A percentile compares a stretch with the other conserved stretches of the same genome.
Conservation (phyloP, 176 grass and related monocot genomes). For the Hyparrhenia diplandra region DNA sequence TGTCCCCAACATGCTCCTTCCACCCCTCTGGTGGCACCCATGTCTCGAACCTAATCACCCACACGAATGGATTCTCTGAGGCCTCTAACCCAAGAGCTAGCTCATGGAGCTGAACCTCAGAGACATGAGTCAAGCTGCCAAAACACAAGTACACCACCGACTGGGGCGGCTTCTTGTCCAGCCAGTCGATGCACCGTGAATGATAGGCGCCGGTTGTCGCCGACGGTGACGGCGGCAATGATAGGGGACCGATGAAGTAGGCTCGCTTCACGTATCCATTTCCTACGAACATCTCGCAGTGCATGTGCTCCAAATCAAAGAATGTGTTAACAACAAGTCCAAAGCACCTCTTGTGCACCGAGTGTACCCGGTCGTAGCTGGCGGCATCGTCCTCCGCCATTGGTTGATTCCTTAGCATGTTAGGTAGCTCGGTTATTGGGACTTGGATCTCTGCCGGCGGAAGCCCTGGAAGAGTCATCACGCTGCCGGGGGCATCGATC, state of each 20-base stretch:
- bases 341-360: neutral
- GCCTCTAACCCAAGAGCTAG: constrained; percentile 32
- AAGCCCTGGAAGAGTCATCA: neutral
- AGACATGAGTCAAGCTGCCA: constrained; percentile 11
- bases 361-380: rapidly evolving
- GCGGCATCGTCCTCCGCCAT: rapidly evolving
- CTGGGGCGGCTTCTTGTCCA: neutral
- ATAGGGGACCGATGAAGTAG: constrained; percentile 35
- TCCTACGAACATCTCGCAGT: neutral
- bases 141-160: constrained; percentile 44
- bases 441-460: neutral
- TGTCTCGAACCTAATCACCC: neutral
- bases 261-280: neutral
- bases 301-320: neutral
- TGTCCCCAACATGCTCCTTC: no score
- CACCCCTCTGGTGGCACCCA: no score
- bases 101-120: constrained; percentile 3
- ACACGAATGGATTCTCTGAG: constrained; percentile 1
- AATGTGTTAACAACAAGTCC: constrained; percentile 31
- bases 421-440: constrained; percentile 1
- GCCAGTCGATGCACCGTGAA: constrained; percentile 14
- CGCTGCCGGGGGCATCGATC: neutral
- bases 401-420: neutral
- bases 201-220: neutral
- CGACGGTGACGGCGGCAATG: neutral